Base-by-base conservation (phyloP, 768 basidiomycete species). In the Boletus edulis region DNA sequence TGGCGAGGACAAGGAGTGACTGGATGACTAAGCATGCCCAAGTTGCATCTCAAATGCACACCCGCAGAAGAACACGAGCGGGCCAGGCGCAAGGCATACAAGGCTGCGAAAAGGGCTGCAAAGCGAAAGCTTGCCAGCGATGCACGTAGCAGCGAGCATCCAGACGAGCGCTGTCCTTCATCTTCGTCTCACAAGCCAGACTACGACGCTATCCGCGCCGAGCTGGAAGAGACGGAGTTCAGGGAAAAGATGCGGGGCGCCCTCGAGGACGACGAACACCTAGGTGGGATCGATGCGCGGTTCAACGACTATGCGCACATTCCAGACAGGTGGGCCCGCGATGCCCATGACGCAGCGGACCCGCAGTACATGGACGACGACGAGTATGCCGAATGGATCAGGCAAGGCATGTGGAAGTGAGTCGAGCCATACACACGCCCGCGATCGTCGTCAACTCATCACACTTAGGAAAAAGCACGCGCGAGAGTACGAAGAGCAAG, bases 341-440 rank as follows among this genome's bases (percentile, higher is more conserved):
- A 83, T 67, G 61, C 72, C 69, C 66, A 77, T 71, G 62, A 81
- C 73, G 39, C 69, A 64, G 57, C 49, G 42, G 70, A 82, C 55
- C 75, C 77, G 29, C 67, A 63, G 45, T 59, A 67, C 46, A 87
- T 95, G 87, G 85, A 87, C 56, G 92, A 94, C 9, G 88, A 94
- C 60, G 86, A 91, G 56, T 96, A 96, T 61, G 82, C 87, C 2
- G 90, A 92, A 62, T 95, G 90, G 89, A 74, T 96, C 48, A 76
- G 94, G 58, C 72, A 79, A 24, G 91, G 91, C 45, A 95, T 97
- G 89, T 94, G 90, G 76, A 81, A 83, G 82, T 86, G 56, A 39
- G 82, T 71, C 27, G n/a, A 14, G 31, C 39, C 15, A 34, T 43
- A 45, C 38, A 44, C 34, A 29, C 43, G n/a, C 39, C 42, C 48